Conservation (phyloP, 257 asterid genomes). For the Solanum chaucha region DNA sequence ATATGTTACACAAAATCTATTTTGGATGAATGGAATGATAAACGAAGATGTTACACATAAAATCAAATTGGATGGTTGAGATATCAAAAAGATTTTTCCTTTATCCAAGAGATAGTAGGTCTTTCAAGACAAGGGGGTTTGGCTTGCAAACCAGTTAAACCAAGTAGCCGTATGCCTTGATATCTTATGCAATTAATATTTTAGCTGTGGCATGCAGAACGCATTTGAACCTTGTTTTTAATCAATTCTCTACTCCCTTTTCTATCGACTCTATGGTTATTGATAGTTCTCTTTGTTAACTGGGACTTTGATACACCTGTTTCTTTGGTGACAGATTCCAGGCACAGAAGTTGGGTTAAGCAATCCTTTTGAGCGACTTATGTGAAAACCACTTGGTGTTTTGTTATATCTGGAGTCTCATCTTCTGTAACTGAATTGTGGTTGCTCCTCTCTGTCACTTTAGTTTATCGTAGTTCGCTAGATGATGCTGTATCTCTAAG, state of each 20-base stretch:
- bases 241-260: background rate
- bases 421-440: background rate
- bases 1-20: background rate
- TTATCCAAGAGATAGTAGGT: background rate
- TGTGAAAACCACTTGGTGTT: background rate
- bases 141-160: background rate
- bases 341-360: background rate
- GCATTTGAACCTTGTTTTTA: background rate
- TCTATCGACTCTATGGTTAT: background rate
- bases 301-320: background rate
- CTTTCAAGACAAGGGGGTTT: background rate
- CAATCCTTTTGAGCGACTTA: background rate
- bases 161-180: background rate
- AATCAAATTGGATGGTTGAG: background rate
- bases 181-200: background rate
- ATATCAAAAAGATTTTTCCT: background rate
- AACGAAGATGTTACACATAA: background rate
- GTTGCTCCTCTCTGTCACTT: background rate
- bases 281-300: background rate
- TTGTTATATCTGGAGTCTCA: background rate
- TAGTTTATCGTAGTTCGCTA: background rate
- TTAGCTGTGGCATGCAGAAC: background rate
- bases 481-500: background rate
- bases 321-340: background rate
- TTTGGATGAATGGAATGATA: background rate